Conservation (phyloP, 2,329 filamentous ascomycete genomes). For the Fusarium sp. region DNA sequence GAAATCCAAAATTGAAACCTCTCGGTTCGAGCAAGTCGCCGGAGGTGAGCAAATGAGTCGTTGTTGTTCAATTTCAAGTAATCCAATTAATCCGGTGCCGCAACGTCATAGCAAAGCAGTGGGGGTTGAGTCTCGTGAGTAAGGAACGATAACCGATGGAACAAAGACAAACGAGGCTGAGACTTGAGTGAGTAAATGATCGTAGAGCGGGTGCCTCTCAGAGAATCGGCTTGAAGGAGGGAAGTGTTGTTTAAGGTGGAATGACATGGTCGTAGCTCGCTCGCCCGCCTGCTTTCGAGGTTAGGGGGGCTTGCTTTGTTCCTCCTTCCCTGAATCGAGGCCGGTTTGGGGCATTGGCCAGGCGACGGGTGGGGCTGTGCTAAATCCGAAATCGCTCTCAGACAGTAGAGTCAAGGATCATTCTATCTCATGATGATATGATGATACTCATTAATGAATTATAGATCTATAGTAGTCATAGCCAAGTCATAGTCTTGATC, state of each 20-base stretch:
- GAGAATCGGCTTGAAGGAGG: slow-evolving; percentile 43
- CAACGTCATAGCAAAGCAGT: slow-evolving; percentile 47
- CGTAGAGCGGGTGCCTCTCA: slow-evolving; percentile 28
- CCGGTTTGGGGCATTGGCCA: slow-evolving; percentile 49
- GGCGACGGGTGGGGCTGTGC: slow-evolving; percentile 50
- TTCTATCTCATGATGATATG: neutral
- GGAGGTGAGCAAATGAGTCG: slow-evolving; percentile 22
- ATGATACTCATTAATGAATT: too few relatives aligned
- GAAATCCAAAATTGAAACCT: neutral
- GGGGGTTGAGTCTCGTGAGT: slow-evolving; percentile 18
- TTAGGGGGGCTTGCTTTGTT: slow-evolving; percentile 43
- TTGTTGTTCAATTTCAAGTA: slow-evolving; percentile 43
- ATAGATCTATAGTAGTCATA: too few relatives aligned
- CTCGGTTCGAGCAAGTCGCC: slow-evolving; percentile 1
- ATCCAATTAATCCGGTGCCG: slow-evolving; percentile 41
- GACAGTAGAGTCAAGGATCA: neutral
- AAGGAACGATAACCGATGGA: slow-evolving; percentile 32
- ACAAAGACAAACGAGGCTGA: slow-evolving; percentile 33
- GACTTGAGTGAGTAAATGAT: slow-evolving; percentile 25
- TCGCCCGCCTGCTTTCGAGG: slow-evolving; percentile 25
- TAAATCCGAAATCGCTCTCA: slow-evolving; percentile 1
- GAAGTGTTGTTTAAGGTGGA: slow-evolving; percentile 45
- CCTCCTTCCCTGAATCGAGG: slow-evolving; percentile 40
- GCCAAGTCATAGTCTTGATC: too few relatives aligned
- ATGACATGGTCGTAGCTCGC: slow-evolving; percentile 45